These are phyloP conservation scores for Saksenaea oblongispora DNA, from an alignment of 371 early-diverging fungal genomes.

Conservation along the genomic window DNA sequence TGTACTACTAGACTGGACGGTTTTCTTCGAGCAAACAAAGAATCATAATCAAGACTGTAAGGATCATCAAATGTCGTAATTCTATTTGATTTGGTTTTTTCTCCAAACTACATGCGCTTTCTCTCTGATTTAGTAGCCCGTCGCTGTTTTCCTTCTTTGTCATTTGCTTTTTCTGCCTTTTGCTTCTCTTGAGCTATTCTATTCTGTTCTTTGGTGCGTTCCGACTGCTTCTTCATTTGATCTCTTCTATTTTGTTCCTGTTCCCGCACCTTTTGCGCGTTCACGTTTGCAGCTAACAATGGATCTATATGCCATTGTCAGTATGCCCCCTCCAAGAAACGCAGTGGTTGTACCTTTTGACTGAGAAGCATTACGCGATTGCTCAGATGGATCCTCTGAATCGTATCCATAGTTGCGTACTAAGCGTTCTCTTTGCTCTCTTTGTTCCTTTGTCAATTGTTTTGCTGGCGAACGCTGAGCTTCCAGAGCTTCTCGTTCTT, in stretches of 20 bases:
- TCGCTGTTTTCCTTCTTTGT: slow-evolving; percentile 51
- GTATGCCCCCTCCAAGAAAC: background rate
- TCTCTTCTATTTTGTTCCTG: slow-evolving; percentile 51
- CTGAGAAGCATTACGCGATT: slow-evolving; percentile 23
- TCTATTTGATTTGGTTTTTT: too few species aligned
- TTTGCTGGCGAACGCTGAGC: slow-evolving; percentile 28
- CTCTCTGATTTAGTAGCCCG: slow-evolving; percentile 55
- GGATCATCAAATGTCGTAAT: too few species aligned
- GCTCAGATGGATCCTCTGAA: slow-evolving; percentile 41
- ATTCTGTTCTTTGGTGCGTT: slow-evolving; percentile 58
- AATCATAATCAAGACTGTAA: too few species aligned
- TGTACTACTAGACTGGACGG: too few species aligned
- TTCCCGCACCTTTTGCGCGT: slow-evolving; percentile 52
- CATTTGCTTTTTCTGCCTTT: slow-evolving; percentile 33
- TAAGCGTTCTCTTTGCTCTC: slow-evolving; percentile 51
- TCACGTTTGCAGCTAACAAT: slow-evolving; percentile 48
- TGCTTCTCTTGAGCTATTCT: slow-evolving; percentile 55
- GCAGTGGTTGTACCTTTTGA: slow-evolving; percentile 2
- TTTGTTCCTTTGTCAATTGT: slow-evolving; percentile 50
- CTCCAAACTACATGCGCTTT: slow-evolving; percentile 59
- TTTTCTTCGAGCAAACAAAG: too few species aligned
- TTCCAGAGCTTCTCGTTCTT: slow-evolving; percentile 18
- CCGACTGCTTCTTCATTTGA: slow-evolving; percentile 54
- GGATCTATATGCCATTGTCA: slow-evolving; percentile 26
- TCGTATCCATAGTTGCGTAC: slow-evolving; percentile 58